Percentiles rank a stretch among this genome's conserved stretches.
phyloP scores from a whole-genome alignment of 1,284 basidiomycete genomes.

The Porogramme epimiltina region DNA sequence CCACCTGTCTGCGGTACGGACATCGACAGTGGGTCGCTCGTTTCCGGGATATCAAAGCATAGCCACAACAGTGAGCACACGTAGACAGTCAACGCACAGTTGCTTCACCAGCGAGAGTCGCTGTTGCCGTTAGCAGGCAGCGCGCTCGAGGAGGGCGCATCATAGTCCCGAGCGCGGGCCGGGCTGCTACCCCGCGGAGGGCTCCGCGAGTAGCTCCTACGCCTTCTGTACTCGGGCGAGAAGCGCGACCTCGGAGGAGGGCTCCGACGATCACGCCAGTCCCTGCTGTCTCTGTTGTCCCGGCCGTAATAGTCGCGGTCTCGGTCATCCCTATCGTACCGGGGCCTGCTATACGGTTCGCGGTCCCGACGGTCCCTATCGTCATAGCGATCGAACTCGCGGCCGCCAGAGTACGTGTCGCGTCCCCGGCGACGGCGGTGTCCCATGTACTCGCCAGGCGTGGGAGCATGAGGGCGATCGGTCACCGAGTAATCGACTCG shows the following conservation, averaged over 20 bases:
- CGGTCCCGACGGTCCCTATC: slow-evolving; percentile 57
- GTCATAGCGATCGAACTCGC: slow-evolving; percentile 42
- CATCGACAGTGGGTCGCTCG: slow-evolving; percentile 20
- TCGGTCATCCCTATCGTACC: slow-evolving; percentile 46
- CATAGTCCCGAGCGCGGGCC: slow-evolving; percentile 47
- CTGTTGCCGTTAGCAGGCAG: slow-evolving; percentile 28
- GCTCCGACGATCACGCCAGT: slow-evolving; percentile 65
- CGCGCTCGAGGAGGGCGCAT: slow-evolving; percentile 30
- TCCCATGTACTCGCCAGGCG: slow-evolving; percentile 98
- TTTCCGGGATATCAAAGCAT: slow-evolving; percentile 21
- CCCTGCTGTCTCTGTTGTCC: slow-evolving; percentile 41
- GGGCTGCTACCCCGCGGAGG: slow-evolving; percentile 79
- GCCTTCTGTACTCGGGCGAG: slow-evolving; percentile 74
- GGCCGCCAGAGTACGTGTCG: slow-evolving; percentile 51
- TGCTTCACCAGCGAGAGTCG: slow-evolving; percentile 33
- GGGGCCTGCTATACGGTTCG: slow-evolving; percentile 35
- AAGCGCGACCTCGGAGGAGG: slow-evolving; percentile 65
- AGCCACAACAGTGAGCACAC: slow-evolving; percentile 19
- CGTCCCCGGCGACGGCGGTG: slow-evolving; percentile 75
- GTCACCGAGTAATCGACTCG: slow-evolving; percentile 98
- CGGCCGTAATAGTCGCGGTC: slow-evolving; percentile 54
- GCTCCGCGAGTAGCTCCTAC: slow-evolving; percentile 76
- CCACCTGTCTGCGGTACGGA: slow-evolving; percentile 31
- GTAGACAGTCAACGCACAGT: slow-evolving; percentile 19
- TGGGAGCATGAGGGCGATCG: slow-evolving; percentile 90